phyloP scores from a whole-genome alignment of 2,329 filamentous ascomycete species.

The Neonectria ditissima region DNA sequence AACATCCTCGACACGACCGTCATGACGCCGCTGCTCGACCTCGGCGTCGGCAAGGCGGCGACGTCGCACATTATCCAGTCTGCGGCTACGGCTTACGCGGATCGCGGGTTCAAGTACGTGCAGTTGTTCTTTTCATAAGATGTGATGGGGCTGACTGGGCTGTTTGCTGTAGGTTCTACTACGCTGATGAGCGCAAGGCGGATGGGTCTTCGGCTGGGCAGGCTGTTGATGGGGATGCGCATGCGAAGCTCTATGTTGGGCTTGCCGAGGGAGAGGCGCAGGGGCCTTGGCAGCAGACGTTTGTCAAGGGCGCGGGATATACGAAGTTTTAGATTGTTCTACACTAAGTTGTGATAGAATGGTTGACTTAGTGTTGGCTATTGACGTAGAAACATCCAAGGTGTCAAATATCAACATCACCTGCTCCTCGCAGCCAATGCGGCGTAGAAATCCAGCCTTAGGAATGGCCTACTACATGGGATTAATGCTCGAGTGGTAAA shows the following conservation, averaged over 20 bases:
- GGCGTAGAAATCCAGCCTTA: no score
- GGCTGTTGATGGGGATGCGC: constrained; percentile 54
- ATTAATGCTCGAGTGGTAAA: no score
- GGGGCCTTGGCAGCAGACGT: constrained; percentile 59
- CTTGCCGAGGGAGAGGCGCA: constrained; percentile 56
- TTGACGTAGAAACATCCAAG: no score
- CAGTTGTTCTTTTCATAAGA: background rate
- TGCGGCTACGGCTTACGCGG: constrained; percentile 48
- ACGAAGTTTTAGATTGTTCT: constrained; percentile 45
- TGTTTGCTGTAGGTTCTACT: constrained; percentile 59
- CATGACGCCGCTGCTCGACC: constrained; percentile 46
- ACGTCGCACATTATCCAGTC: constrained; percentile 47
- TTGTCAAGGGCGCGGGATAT: constrained; percentile 56
- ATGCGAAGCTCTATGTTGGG: constrained; percentile 54
- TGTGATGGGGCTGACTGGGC: background rate
- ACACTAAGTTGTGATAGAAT: no score
- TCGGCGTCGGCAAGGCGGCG: constrained; percentile 55
- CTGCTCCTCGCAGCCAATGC: no score
- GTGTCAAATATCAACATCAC: no score
- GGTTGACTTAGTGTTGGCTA: no score
- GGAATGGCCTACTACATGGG: no score
- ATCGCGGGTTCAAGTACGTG: constrained; percentile 50
- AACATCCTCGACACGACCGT: constrained; percentile 52
- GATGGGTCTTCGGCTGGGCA: constrained; percentile 52
- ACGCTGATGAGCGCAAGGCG: constrained; percentile 59